Evolutionary conservation across 2,329 filamentous ascomycete genomes (phyloP).

Genomic region (Stemphylium lycopersici): DNA sequence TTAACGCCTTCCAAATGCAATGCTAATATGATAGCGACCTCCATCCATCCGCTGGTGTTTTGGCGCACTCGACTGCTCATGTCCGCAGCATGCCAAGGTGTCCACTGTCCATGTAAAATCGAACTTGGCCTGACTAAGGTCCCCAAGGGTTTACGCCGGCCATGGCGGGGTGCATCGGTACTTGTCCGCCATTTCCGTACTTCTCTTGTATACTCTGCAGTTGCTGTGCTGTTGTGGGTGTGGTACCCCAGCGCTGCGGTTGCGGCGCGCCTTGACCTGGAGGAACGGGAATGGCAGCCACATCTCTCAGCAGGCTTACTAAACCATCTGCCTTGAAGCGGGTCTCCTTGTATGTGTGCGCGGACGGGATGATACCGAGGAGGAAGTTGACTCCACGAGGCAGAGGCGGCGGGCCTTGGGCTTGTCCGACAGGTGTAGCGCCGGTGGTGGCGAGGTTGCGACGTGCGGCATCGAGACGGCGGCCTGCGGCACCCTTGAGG

Average conservation of each 20-base stretch:
- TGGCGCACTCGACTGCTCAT: not conserved
- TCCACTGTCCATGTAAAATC: not conserved
- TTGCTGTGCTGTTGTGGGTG: conserved; percentile 36
- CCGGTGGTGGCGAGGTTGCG: conserved; percentile 48
- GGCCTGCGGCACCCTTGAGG: conserved; percentile 85
- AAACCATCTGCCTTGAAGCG: conserved; percentile 74
- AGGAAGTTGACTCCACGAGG: conserved; percentile 65
- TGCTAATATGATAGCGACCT: not conserved
- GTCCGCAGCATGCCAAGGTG: not conserved
- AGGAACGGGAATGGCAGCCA: conserved; percentile 27
- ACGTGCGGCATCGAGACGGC: conserved; percentile 78
- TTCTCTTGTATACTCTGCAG: conserved; percentile 41
- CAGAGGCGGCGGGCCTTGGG: conserved; percentile 64
- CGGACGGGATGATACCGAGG: conserved; percentile 75
- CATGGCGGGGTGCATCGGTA: conserved; percentile 9
- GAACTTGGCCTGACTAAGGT: not conserved
- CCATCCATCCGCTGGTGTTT: not conserved
- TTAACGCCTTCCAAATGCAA: conserved; percentile 3
- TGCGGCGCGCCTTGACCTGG: conserved; percentile 12
- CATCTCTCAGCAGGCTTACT: conserved; percentile 72
- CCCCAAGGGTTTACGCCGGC: conserved; percentile 13
- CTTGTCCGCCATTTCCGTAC: conserved; percentile 28
- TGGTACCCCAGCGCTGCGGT: conserved; percentile 34
- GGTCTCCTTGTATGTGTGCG: conserved; percentile 73
- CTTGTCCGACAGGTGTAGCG: conserved; percentile 33